Evolutionary conservation across 768 basidiomycete genomes (phyloP).

Genomic region (Suillus subaureus): DNA sequence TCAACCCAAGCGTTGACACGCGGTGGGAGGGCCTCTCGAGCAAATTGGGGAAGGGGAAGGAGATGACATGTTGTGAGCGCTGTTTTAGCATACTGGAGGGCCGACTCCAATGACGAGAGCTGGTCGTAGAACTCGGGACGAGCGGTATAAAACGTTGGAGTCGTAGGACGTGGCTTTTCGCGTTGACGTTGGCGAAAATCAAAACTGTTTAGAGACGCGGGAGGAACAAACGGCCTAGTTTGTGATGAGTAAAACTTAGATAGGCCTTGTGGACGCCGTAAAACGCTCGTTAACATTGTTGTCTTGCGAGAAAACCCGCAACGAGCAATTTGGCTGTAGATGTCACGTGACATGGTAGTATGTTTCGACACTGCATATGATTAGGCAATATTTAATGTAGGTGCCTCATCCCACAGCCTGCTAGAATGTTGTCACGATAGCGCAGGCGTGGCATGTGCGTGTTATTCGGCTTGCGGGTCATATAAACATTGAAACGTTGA

Average conservation of each 20-base stretch:
- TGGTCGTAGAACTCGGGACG: conserved; percentile 76
- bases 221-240: conserved; percentile 38
- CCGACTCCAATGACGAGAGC: conserved; percentile 63
- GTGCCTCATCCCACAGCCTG: no score
- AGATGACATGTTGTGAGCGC: conserved; percentile 68
- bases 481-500: no score
- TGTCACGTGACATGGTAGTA: not conserved
- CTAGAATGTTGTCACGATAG: not conserved
- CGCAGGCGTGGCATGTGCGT: not conserved
- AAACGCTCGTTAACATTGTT: conserved; percentile 33
- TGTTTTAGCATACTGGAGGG: conserved; percentile 56
- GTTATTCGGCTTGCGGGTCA: not conserved
- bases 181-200: not conserved
- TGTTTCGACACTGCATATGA: no score
- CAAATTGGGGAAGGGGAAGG: conserved; percentile 77
- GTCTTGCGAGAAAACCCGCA: not conserved
- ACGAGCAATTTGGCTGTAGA: not conserved
- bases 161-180: conserved; percentile 46
- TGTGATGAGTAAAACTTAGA: conserved; percentile 15
- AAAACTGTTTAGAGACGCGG: conserved; percentile 30
- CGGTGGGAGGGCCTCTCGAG: conserved; percentile 56
- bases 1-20: conserved; percentile 71
- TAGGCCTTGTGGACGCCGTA: not conserved
- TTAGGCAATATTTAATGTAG: no score
- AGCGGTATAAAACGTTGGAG: conserved; percentile 85